Evolutionary conservation across 257 asterid genomes (phyloP).

Genomic region (Phtheirospermum japonicum): DNA sequence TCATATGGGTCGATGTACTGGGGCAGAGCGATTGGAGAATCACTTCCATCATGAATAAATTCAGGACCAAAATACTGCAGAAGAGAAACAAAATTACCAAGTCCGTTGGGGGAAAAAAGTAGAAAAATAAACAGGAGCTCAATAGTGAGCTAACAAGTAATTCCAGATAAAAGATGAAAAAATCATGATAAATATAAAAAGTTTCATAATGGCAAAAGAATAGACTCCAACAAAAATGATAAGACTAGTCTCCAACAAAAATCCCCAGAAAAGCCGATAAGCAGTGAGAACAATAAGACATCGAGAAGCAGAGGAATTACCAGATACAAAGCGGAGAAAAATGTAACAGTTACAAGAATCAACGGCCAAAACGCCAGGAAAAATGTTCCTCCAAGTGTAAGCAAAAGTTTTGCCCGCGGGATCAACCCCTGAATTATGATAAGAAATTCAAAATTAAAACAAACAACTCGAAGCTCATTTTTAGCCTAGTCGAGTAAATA

Average conservation of each 20-base stretch:
- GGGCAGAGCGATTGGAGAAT: slow-evolving; percentile 36
- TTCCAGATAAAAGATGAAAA: too few species aligned
- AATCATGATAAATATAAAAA: too few species aligned
- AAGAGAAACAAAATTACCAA: not conserved
- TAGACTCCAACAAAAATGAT: too few species aligned
- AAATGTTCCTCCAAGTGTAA: slow-evolving; percentile 90
- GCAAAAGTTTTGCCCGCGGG: slow-evolving; percentile 82
- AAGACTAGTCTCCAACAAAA: too few species aligned
- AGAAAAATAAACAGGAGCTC: too few species aligned
- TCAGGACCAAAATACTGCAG: slow-evolving; percentile 81
- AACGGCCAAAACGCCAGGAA: slow-evolving; percentile 85
- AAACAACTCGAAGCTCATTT: too few species aligned
- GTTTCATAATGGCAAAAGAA: too few species aligned
- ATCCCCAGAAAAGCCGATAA: too few species aligned
- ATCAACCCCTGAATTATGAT: slow-evolving; percentile 67
- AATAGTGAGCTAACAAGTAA: too few species aligned
- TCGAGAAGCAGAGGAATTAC: slow-evolving; percentile 38
- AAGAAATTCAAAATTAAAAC: not conserved
- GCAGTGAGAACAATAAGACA: slow-evolving; percentile 14
- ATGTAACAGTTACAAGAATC: slow-evolving; percentile 65
- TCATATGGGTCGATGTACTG: slow-evolving; percentile 72
- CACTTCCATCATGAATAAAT: slow-evolving; percentile 67
- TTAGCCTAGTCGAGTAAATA: too few species aligned
- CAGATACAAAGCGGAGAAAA: slow-evolving; percentile 65
- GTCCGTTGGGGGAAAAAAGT: not conserved